A percentile compares a stretch with the other conserved stretches of the same genome.
Evolutionary conservation across 202 grass and related monocot genomes (phyloP).

Genomic region (Elaeis oleifera): DNA sequence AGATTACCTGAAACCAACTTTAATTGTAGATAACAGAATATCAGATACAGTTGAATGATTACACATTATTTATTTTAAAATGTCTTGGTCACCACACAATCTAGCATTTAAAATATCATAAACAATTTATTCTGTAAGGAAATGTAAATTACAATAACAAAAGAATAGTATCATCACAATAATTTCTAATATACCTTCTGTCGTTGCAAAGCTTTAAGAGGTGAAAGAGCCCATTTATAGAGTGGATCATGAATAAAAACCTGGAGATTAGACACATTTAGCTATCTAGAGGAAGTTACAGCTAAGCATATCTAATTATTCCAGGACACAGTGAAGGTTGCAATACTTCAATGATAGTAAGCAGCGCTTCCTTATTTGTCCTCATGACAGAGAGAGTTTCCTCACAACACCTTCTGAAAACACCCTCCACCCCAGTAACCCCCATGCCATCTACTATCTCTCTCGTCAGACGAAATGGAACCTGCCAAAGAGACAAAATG

Average conservation of each 20-base stretch:
- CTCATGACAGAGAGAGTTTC: conserved; percentile 95
- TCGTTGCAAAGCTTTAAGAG: conserved; percentile 86
- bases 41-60: too few species aligned
- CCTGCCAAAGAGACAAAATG: conserved; percentile 32
- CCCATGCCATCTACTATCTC: conserved; percentile 96
- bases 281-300: conserved; percentile 19
- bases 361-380: conserved; percentile 77
- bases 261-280: conserved; percentile 24
- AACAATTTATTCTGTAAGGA: too few species aligned
- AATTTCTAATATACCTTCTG: conserved; percentile 51
- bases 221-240: conserved; percentile 99
- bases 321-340: conserved; percentile 11
- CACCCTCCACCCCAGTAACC: conserved; percentile 79
- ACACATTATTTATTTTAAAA: too few species aligned
- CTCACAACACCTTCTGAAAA: conserved; percentile 94
- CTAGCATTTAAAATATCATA: too few species aligned
- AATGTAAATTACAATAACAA: not conserved
- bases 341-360: conserved; percentile 87
- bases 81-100: too few species aligned
- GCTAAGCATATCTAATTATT: conserved; percentile 6
- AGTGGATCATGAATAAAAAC: conserved; percentile 93
- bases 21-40: too few species aligned
- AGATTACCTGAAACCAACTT: too few species aligned
- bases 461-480: conserved; percentile 85
- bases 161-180: conserved; percentile 1